A percentile compares a stretch with the other conserved stretches of the same genome.
Conservation (phyloP, 2,329 filamentous ascomycete species). For the Cyclaneusma minus region DNA sequence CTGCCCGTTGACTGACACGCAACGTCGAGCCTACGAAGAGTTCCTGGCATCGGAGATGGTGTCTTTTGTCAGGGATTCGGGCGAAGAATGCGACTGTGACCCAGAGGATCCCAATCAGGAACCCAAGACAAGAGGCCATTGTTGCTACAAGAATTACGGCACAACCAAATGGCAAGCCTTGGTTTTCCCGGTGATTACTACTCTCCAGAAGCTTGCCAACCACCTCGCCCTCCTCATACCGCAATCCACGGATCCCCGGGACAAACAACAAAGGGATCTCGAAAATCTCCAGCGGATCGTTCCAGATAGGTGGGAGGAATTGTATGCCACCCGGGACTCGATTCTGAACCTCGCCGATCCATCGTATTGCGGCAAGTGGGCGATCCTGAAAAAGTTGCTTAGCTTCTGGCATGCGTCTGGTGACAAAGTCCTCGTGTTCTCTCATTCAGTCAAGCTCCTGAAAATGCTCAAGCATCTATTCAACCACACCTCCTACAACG, state of each 20-base stretch:
- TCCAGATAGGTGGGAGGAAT: slow-evolving; percentile 56
- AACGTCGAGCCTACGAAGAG: slow-evolving; percentile 69
- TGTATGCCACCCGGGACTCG: slow-evolving; percentile 63
- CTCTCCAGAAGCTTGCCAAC: slow-evolving; percentile 77
- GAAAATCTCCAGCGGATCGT: slow-evolving; percentile 58
- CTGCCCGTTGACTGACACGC: slow-evolving; percentile 72
- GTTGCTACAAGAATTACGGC: not conserved
- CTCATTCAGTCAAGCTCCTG: slow-evolving; percentile 74
- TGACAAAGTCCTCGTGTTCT: slow-evolving; percentile 93
- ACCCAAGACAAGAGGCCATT: slow-evolving; percentile 31
- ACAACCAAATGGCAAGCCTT: slow-evolving; percentile 46
- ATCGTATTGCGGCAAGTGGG: slow-evolving; percentile 95
- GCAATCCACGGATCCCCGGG: slow-evolving; percentile 38
- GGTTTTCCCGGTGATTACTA: slow-evolving; percentile 74
- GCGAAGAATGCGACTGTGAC: slow-evolving; percentile 53
- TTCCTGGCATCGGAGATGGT: slow-evolving; percentile 63
- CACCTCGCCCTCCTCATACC: slow-evolving; percentile 85
- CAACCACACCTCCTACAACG: slow-evolving; percentile 74
- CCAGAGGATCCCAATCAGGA: slow-evolving; percentile 26
- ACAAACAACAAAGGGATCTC: slow-evolving; percentile 67
- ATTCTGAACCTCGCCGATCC: slow-evolving; percentile 71
- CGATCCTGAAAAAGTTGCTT: slow-evolving; percentile 70
- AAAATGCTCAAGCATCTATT: slow-evolving; percentile 77
- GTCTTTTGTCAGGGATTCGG: slow-evolving; percentile 49
- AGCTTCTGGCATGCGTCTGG: slow-evolving; percentile 80